Conservation (phyloP, 257 asterid genomes). For the Penstemon newberryi region DNA sequence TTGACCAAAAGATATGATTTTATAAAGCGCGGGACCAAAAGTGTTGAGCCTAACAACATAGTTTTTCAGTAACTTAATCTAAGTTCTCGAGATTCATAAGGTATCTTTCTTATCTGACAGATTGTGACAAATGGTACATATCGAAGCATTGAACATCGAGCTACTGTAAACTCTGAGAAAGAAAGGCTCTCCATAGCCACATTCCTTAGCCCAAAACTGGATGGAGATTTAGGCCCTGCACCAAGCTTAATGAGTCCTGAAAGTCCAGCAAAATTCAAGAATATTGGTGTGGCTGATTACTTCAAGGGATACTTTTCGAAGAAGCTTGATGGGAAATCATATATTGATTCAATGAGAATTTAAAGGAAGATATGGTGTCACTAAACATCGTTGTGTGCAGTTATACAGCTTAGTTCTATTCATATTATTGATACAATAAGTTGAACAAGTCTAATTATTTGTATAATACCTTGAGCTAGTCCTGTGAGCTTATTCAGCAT, state of each 20-base stretch:
- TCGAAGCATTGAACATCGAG: conserved; percentile 54
- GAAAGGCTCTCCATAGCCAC: conserved; percentile 51
- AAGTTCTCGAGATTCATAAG: not conserved
- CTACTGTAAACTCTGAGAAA: conserved; percentile 37
- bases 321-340: conserved; percentile 51
- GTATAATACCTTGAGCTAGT: too few relatives aligned
- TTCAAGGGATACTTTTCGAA: conserved; percentile 32
- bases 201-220: conserved; percentile 32
- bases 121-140: conserved; percentile 49
- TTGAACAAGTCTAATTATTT: too few relatives aligned
- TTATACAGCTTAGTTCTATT: too few relatives aligned
- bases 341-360: conserved; percentile 42
- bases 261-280: conserved; percentile 48
- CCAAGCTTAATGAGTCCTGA: conserved; percentile 38
- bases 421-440: too few relatives aligned
- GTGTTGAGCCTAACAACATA: not conserved
- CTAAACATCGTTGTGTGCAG: too few relatives aligned
- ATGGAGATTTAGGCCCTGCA: conserved; percentile 38
- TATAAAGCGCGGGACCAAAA: too few relatives aligned
- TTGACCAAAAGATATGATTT: too few relatives aligned
- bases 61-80: not conserved
- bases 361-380: not conserved
- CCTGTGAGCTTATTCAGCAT: too few relatives aligned
- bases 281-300: conserved; percentile 33
- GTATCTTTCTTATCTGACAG: conserved; percentile 19